A percentile compares a stretch with the other conserved stretches of the same genome.
These are phyloP conservation scores for Xylaria longipes DNA, from an alignment of 495 filamentous ascomycete genomes.

Conservation along the genomic window DNA sequence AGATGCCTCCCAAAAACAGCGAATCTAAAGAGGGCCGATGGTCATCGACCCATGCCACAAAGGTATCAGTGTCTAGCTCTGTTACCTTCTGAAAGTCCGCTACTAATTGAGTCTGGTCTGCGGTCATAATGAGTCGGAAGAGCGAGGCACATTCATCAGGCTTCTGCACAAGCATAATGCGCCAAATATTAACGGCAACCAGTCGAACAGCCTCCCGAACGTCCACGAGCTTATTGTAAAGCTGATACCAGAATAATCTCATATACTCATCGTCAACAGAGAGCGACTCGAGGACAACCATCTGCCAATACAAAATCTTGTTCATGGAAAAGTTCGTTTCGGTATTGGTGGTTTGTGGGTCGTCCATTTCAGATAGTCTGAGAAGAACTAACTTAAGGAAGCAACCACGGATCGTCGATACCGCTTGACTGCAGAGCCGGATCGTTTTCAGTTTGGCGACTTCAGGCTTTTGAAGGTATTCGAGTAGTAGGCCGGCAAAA, in stretches of 20 bases:
- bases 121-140: conserved; percentile 68
- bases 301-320: conserved; percentile 94
- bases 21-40: conserved; percentile 80
- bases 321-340: conserved; percentile 73
- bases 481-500: conserved; percentile 81
- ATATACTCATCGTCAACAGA: conserved; percentile 77
- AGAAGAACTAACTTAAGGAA: conserved; percentile 81
- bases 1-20: conserved; percentile 79
- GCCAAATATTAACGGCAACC: conserved; percentile 82
- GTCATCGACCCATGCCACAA: conserved; percentile 86
- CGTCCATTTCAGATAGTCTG: conserved; percentile 81
- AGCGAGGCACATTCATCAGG: conserved; percentile 79
- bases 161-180: conserved; percentile 91
- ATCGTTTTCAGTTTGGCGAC: conserved; percentile 81
- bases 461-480: conserved; percentile 88
- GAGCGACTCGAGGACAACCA: conserved; percentile 78
- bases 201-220: conserved; percentile 67
- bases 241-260: conserved; percentile 83
- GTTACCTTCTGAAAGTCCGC: conserved; percentile 82
- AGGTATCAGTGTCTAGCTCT: conserved; percentile 85
- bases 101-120: conserved; percentile 73
- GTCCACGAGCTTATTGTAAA: conserved; percentile 83
- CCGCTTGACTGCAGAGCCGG: conserved; percentile 81
- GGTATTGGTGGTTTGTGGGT: conserved; percentile 58
- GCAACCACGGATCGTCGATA: conserved; percentile 72